Base-by-base conservation (phyloP, 2,329 filamentous ascomycete genomes). In the Spiromastix sp. region DNA sequence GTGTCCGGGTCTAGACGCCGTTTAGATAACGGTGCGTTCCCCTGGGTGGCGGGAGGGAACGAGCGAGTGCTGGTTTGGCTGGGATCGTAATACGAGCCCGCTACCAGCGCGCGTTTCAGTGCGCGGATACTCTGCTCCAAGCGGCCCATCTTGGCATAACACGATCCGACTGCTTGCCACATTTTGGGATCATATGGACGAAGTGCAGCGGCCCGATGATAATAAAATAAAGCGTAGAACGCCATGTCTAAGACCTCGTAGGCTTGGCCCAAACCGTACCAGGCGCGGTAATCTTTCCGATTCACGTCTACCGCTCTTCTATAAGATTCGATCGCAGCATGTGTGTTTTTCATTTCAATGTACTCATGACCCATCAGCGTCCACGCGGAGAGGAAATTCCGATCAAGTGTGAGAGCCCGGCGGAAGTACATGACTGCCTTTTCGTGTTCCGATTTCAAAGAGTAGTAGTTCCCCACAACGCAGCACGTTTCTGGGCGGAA, bases 291-390 rank as follows among this genome's bases (percentile, higher is more conserved):
- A 57, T 98, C 91, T 48, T 91, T 85, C 21, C 89, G 77, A 52
- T 98, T 96, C 47, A 91, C 85, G 50, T 98, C 91, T 1, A 98
- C 89, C 1, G 91, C 91, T 27, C 91, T 80, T 2, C 91, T 78
- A 54, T 98, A 98, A 1, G 85, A 93, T 57, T 98, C 91, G 42
- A 98, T 96, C 6, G 91, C 91, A 0, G 91, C 89, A 52, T 98
- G 91, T 0, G 89, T 96, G 55, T 98, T 98, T 54, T 96, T 98
- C 61, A 98, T 78, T 59, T 98, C 91, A 36, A 96, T 86, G 49
- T 95, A 98, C 57, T 98, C 91, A 58, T 98, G 91, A 1, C 91
- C 91, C 89, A 98, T 96, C 1, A 98, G 69, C 0, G 91, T 98
- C 91, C 91, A 98, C 2, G 91, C 91, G 0, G 86, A 93, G 11